phyloP scores from a whole-genome alignment of 257 asterid species.

The Solanum pimpinellifolium region DNA sequence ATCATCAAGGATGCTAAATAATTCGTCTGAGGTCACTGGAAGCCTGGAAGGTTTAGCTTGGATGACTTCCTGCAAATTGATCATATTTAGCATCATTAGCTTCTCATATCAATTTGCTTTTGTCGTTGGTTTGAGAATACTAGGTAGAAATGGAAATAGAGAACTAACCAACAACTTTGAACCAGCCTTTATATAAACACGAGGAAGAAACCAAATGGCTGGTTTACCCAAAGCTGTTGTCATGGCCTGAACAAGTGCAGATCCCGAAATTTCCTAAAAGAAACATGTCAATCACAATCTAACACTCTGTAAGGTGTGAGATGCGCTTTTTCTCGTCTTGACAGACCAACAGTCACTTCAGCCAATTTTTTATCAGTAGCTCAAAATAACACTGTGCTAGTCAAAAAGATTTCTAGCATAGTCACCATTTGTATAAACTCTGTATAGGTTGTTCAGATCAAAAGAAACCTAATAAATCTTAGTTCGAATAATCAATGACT shows the following conservation, averaged over 20 bases:
- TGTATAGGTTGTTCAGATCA: not conserved
- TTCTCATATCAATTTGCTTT: not conserved
- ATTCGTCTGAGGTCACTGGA: slow-evolving; percentile 60
- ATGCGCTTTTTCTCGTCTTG: not conserved
- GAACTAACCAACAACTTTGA: slow-evolving; percentile 56
- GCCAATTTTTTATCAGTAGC: not conserved
- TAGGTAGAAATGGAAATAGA: not conserved
- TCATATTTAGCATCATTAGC: not conserved
- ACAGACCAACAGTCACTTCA: not conserved
- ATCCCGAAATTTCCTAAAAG: slow-evolving; percentile 62
- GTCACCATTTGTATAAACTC: not conserved
- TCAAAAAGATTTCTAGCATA: not conserved
- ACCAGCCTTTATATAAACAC: slow-evolving; percentile 65
- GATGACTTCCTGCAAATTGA: slow-evolving; percentile 59
- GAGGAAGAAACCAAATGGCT: slow-evolving; percentile 64
- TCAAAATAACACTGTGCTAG: not conserved
- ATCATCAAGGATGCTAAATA: slow-evolving; percentile 78
- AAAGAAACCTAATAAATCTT: not conserved
- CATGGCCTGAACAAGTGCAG: slow-evolving; percentile 45
- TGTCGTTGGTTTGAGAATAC: not conserved
- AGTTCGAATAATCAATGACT: not conserved
- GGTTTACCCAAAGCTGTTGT: slow-evolving; percentile 47
- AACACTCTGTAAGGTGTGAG: not conserved
- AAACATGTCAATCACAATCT: not conserved
- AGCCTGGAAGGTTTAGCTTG: slow-evolving; percentile 51